These are phyloP conservation scores for Penicillium janthinellum DNA, from an alignment of 2,329 filamentous ascomycete genomes.

Conservation along the genomic window DNA sequence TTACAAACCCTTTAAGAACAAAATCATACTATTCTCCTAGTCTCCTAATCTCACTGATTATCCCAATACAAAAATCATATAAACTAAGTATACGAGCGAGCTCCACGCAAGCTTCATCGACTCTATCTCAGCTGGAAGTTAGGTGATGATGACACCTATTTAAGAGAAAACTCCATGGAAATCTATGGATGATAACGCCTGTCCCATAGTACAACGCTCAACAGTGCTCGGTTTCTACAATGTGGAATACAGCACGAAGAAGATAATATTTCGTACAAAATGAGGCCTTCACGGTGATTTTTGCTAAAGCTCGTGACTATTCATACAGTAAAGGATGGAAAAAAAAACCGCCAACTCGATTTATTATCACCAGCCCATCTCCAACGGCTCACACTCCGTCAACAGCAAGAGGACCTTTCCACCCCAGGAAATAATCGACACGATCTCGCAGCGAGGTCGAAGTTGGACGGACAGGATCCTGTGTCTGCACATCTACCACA, in stretches of 20 bases:
- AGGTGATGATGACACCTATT: neutral
- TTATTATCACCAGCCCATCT: neutral
- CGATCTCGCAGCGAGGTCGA: constrained; percentile 26
- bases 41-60: too few species aligned
- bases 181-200: too few species aligned
- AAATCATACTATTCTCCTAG: too few species aligned
- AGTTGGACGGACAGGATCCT: neutral
- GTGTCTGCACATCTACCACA: neutral
- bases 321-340: neutral
- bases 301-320: neutral
- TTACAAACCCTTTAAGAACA: too few species aligned
- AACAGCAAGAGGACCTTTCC: constrained; percentile 30
- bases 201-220: neutral
- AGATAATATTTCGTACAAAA: neutral
- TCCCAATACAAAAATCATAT: too few species aligned
- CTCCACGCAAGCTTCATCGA: too few species aligned
- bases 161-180: too few species aligned
- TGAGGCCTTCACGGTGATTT: neutral
- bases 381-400: neutral
- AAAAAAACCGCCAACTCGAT: neutral
- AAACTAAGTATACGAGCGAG: too few species aligned
- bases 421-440: constrained; percentile 38
- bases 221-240: neutral
- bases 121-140: neutral
- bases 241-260: neutral